Evolutionary conservation across 495 filamentous ascomycete species (phyloP).

Genomic region (Annulohypoxylon moriforme): DNA sequence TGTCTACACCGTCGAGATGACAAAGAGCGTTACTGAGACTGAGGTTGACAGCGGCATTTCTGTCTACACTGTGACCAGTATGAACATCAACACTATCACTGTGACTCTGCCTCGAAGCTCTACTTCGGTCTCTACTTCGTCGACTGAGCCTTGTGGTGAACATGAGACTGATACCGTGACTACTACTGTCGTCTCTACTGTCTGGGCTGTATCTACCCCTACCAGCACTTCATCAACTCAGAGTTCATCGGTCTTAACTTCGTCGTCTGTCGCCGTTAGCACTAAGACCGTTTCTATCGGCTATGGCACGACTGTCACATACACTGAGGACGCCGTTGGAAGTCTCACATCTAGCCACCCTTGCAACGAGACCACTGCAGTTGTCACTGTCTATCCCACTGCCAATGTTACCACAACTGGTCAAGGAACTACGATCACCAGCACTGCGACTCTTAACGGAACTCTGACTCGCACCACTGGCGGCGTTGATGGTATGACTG

Average conservation of each 20-base stretch:
- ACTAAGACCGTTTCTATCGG: conserved; percentile 5
- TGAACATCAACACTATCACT: conserved; percentile 11
- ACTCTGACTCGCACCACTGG: conserved; percentile 23
- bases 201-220: conserved; percentile 3
- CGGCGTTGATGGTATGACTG: conserved; percentile 16
- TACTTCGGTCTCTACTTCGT: conserved; percentile 18
- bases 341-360: conserved; percentile 1
- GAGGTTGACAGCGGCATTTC: background rate
- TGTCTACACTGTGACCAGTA: conserved; percentile 2
- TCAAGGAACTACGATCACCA: background rate
- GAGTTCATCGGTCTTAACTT: background rate
- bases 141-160: conserved; percentile 13
- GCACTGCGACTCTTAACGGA: conserved; percentile 2
- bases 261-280: conserved; percentile 7
- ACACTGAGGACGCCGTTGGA: background rate
- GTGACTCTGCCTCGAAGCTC: conserved; percentile 10
- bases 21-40: conserved; percentile 17
- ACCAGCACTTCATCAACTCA: conserved; percentile 14
- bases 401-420: background rate
- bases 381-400: background rate
- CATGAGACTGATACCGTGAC: conserved; percentile 32
- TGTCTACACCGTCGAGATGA: conserved; percentile 21
- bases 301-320: conserved; percentile 6
- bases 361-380: conserved; percentile 4
- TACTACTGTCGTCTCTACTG: conserved; percentile 37